Evolutionary conservation across 139 green algal genomes (phyloP), one percentile per base, ranked within the genome.

Genomic region (Chlamydomonas asymmetrica): DNA sequence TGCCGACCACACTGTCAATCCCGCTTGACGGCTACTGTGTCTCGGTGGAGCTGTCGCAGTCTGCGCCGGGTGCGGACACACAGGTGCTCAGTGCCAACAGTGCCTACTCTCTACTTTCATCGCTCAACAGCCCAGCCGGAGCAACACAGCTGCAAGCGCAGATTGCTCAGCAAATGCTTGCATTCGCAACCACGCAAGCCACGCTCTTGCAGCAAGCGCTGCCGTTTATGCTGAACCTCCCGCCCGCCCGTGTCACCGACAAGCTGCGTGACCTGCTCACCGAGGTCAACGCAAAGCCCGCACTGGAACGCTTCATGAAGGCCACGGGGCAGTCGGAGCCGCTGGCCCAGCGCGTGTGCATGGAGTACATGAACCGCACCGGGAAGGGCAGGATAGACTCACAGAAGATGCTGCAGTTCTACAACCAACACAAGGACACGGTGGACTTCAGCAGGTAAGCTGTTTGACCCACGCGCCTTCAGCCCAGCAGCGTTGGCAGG

Each of bases 191-290:
- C 1, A 56, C 67, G 40, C 70, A 76, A 31, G 70, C 70, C 23
- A 68, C 70, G 18, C 40, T 76, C 0, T 29, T 76, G 29, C 70
- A 76, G n/a, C 70, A 76, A 41, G 70, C 70, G 18, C 70, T 76
- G n/a, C 70, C 70, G 22, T 76, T 76, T 40, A 76, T 76, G 70
- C 57, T 76, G 22, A 76, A 76, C 57, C 57, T 76, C 18, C 70
- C 70, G 0, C 70, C 70, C 22, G 70, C 70, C 18, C 70, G 70
- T 31, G 70, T 76, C 25, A 76, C 70, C 9, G 70, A 67, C 39
- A 76, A 76, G 57, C 70, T 76, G 57, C 70, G 70, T 7, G 56
- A 52, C 7, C 70, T 76, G 31, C 56, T 76, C 34, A 76, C 70
- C 6, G 70, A 76, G 70, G 70, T 76, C 18, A 22, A 45, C 25